Evolutionary conservation across 306 rosid genomes (phyloP), one percentile per base, ranked within the genome.

Genomic region (Dalbergia cochinchinensis): DNA sequence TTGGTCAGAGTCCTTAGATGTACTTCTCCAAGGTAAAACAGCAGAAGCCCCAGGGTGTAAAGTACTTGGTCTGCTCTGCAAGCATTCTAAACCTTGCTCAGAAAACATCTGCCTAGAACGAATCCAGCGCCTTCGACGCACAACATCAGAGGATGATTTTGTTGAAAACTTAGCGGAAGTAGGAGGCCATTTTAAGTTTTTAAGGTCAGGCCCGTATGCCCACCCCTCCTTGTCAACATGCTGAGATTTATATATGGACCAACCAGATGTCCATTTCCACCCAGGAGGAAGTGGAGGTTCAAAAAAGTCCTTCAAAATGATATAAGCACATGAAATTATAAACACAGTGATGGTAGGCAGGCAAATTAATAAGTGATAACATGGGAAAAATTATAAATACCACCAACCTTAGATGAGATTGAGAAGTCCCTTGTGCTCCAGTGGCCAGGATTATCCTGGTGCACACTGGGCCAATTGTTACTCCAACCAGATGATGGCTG

Each of bases 241-340:
- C 48, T 84, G 91, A 75, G 83, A 84, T 77, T 87, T 92, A 78
- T 92, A 93, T 59, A 90, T 82, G 74, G 88, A 80, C 97, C 97
- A 92, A 11, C 91, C 80, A 7, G 94, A 87, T 20, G 83, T 67
- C 97, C 97, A 92, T 80, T 85, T 88, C 90, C 97, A 92, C 47
- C 97, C 94, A 63, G 78, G 76, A 66, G 92, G 93, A 82, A 92
- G 93, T 33, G 89, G 94, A n/a, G 97, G 97, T 85, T 92, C 97
- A 86, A 83, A 87, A 87, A 92, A 92, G 83, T 92, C 94, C 97
- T 91, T 81, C 66, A 82, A 84, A 76, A 86, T 39, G 76, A 82
- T 79, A 69, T 68, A 50, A 80, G 62, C 47, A 54, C 5, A n/a
- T 15, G 20, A 18, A 42, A 78, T 80, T 54, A 71, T 65, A 73